phyloP scores from a whole-genome alignment of 1,284 basidiomycete species.

The Cystobasidium pallidum region DNA sequence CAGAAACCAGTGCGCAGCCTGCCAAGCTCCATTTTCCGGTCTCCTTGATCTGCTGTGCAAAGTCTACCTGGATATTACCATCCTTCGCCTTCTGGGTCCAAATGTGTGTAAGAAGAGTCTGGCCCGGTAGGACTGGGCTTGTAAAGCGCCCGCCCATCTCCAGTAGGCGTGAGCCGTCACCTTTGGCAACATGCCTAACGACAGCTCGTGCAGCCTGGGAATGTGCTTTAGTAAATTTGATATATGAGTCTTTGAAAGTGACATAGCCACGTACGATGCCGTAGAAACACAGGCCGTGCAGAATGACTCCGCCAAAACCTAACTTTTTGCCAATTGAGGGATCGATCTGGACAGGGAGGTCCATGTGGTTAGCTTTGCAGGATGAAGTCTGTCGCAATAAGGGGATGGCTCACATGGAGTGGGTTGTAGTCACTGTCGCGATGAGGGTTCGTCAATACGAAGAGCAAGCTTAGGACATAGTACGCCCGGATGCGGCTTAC shows the following conservation, averaged over 20 bases:
- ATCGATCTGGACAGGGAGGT: conserved; percentile 54
- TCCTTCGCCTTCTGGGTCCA: conserved; percentile 72
- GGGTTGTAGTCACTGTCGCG: conserved; percentile 75
- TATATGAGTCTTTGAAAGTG: background rate
- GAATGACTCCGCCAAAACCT: conserved; percentile 77
- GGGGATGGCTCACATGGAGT: conserved; percentile 69
- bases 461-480: no score
- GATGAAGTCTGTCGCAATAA: conserved; percentile 17
- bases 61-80: conserved; percentile 70
- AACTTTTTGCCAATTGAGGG: conserved; percentile 69
- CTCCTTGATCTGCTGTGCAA: conserved; percentile 69
- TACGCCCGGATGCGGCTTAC: conserved; percentile 18
- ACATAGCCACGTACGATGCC: conserved; percentile 28
- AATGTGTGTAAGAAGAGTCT: conserved; percentile 68
- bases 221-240: conserved; percentile 53
- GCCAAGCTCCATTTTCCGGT: conserved; percentile 66
- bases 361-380: no score
- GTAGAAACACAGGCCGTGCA: conserved; percentile 68
- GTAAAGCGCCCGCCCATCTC: conserved; percentile 67
- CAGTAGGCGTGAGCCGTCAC: conserved; percentile 66
- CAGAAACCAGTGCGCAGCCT: conserved; percentile 49
- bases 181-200: conserved; percentile 65
- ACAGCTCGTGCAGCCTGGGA: conserved; percentile 72
- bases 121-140: conserved; percentile 76
- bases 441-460: no score